These are phyloP conservation scores for Boletus vermiculosoides DNA, from an alignment of 768 basidiomycete species.

Conservation along the genomic window DNA sequence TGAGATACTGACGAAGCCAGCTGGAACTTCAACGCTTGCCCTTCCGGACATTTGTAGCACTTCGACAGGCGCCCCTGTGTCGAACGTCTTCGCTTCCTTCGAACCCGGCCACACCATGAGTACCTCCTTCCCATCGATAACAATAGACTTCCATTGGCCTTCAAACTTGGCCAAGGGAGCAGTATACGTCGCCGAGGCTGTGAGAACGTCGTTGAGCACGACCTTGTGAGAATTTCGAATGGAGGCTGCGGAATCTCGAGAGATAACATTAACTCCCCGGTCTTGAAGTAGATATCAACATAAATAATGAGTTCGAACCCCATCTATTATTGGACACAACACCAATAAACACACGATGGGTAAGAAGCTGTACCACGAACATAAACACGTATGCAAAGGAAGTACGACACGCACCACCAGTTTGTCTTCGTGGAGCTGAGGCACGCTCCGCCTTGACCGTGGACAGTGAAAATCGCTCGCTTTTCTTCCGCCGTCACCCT, in stretches of 20 bases:
- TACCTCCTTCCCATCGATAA: slow-evolving; percentile 13
- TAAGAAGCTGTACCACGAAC: background rate
- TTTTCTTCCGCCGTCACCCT: too few relatives aligned
- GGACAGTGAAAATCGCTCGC: too few relatives aligned
- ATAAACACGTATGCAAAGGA: background rate
- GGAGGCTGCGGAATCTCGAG: slow-evolving; percentile 43
- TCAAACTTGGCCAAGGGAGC: slow-evolving; percentile 57
- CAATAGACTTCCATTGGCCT: slow-evolving; percentile 54
- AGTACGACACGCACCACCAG: slow-evolving; percentile 53
- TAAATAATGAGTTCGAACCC: too few relatives aligned
- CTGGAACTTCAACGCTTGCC: slow-evolving; percentile 62
- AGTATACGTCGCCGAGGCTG: slow-evolving; percentile 43
- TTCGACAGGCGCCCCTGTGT: slow-evolving; percentile 58
- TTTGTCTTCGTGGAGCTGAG: slow-evolving; percentile 77
- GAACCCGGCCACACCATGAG: slow-evolving; percentile 58
- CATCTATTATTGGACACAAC: slow-evolving; percentile 13
- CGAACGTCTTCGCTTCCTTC: slow-evolving; percentile 52
- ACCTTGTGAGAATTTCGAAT: slow-evolving; percentile 59
- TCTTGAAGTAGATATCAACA: too few relatives aligned
- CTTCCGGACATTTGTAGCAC: slow-evolving; percentile 55
- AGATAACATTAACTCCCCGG: too few relatives aligned
- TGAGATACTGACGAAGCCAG: slow-evolving; percentile 56
- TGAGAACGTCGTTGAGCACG: slow-evolving; percentile 61
- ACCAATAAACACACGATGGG: background rate
- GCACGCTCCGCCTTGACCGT: slow-evolving; percentile 70